Base-by-base conservation (phyloP, 176 grass and related monocot genomes). In the Carex kokanica region DNA sequence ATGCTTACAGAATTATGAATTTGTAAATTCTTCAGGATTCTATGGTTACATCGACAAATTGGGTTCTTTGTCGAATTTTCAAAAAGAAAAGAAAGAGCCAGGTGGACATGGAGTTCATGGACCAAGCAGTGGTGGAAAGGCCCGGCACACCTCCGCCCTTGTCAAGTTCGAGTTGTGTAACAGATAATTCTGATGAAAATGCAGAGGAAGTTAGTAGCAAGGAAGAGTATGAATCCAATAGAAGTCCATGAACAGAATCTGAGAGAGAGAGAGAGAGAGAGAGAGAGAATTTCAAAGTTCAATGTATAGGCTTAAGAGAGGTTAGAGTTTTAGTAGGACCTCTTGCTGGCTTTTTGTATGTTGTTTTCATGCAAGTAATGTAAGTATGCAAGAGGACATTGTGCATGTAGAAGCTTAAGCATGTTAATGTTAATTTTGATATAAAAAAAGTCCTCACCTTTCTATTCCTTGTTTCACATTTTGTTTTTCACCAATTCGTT, bases 31-130 rank as follows among this genome's bases (percentile, higher is more conserved):
- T 82, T 43, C 85, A 87, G 85, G 47, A 49, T 77, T 58, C 14
- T 45, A 64, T 41, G 66, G 51, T 75, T 81, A 60, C 17, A 8
- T 73, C 18, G 40, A 52, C 31, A 16, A 81, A 78, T 34, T 87
- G 85, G 85, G 78, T 87, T 79, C 51, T 87, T 15, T 82, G 85
- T 38, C 78, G 85, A 79, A 87, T 87, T 74, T 87, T 87, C 64
- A 87, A 87, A 72, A 87, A 87, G 85, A 87, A 60, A 62, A 87
- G 65, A 83, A 51, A 79, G 62, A 82, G 68, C 79, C 68, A 51
- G 38, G 62, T 8, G 52, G 78, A 85, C 20, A 24, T 75, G 10
- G 82, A 84, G 31, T 58, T 58, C 16, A 79, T 69, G 43, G 84
- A 80, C 75, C 41, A 68, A 56, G 73, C 73, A 31, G 49, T 8